A percentile compares a stretch with the other conserved stretches of the same genome.
These are phyloP conservation scores for Diplodia mutila DNA, from an alignment of 2,329 filamentous ascomycete species.

Conservation along the genomic window DNA sequence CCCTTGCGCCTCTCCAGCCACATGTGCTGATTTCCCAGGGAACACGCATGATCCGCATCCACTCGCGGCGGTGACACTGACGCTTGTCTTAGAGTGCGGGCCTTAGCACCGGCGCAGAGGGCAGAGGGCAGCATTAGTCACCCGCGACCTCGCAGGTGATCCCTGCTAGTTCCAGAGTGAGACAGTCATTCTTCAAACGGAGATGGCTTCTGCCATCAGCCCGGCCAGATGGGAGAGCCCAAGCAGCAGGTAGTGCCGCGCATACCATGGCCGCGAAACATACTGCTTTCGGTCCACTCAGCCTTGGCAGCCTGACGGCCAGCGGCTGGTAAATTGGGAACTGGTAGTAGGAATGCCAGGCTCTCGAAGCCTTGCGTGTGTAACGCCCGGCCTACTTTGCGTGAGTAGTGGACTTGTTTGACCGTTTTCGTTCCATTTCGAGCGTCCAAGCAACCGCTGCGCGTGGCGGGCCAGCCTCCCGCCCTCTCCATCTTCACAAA, in stretches of 20 bases:
- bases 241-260: constrained; percentile 26
- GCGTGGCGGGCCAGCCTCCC: constrained; percentile 22
- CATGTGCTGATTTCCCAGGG: constrained; percentile 19
- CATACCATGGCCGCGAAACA: constrained; percentile 28
- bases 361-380: constrained; percentile 26
- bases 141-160: constrained; percentile 22
- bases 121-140: constrained; percentile 25
- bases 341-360: constrained; percentile 25
- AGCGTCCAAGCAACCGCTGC: constrained; percentile 26
- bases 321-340: constrained; percentile 26
- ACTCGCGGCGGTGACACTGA: constrained; percentile 23
- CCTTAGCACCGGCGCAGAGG: constrained; percentile 23
- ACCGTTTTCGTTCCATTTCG: constrained; percentile 27
- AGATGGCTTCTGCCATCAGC: constrained; percentile 23
- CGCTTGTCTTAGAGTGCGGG: constrained; percentile 25
- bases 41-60: constrained; percentile 24
- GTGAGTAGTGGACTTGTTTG: constrained; percentile 16
- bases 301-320: constrained; percentile 23
- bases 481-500: constrained; percentile 22
- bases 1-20: constrained; percentile 24
- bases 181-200: constrained; percentile 28
- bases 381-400: constrained; percentile 19
- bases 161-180: constrained; percentile 26
- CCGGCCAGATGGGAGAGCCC: constrained; percentile 15
- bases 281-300: constrained; percentile 28